Evolutionary conservation across 2,329 filamentous ascomycete genomes (phyloP).

Genomic region (Pseudopyricularia cyperi): DNA sequence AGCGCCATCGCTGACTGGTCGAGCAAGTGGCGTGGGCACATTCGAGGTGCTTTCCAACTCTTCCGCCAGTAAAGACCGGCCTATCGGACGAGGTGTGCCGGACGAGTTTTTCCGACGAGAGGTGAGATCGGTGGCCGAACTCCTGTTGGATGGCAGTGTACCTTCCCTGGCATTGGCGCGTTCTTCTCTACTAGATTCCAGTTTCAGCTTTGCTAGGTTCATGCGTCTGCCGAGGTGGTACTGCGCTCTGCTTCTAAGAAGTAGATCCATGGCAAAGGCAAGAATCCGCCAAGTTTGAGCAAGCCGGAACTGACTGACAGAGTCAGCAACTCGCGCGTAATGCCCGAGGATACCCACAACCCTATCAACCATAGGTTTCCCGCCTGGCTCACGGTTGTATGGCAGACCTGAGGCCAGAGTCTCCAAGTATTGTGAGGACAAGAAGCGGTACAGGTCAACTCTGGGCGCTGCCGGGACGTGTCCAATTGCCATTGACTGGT

Average conservation of each 20-base stretch:
- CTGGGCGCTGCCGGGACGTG: slow-evolving; percentile 38
- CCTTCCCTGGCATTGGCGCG: not conserved
- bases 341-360: slow-evolving; percentile 37
- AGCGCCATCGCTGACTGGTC: slow-evolving; percentile 30
- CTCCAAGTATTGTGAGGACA: slow-evolving; percentile 43
- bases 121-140: slow-evolving; percentile 18
- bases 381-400: slow-evolving; percentile 14
- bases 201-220: slow-evolving; percentile 21
- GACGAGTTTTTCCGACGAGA: slow-evolving; percentile 20
- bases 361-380: slow-evolving; percentile 28
- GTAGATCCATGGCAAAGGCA: slow-evolving; percentile 38
- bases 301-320: slow-evolving; percentile 41
- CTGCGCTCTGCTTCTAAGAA: slow-evolving; percentile 40
- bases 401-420: slow-evolving; percentile 37
- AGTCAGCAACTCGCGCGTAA: slow-evolving; percentile 45
- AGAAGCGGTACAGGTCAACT: slow-evolving; percentile 39
- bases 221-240: slow-evolving; percentile 42
- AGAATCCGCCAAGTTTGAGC: slow-evolving; percentile 53
- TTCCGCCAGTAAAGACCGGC: slow-evolving; percentile 35
- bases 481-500: slow-evolving; percentile 51
- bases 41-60: slow-evolving; percentile 52
- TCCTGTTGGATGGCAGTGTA: not conserved
- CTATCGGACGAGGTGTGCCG: slow-evolving; percentile 13
- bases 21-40: slow-evolving; percentile 43
- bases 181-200: not conserved